Base-by-base conservation (phyloP, 2,329 filamentous ascomycete species). In the Lecanicillium sp. region DNA sequence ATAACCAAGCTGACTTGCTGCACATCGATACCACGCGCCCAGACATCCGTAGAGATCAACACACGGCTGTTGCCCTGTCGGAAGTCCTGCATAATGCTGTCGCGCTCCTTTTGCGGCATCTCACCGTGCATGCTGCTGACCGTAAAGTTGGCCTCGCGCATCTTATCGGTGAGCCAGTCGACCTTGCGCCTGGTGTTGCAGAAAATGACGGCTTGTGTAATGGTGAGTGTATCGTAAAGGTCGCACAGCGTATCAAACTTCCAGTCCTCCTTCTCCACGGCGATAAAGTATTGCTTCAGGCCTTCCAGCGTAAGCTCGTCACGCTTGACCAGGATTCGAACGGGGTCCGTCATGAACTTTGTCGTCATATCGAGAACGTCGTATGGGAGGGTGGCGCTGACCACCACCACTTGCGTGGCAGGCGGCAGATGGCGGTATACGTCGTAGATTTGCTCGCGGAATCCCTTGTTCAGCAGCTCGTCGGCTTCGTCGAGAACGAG, bases 81-180 rank as follows among this genome's bases (percentile, higher is more conserved):
- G 71, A 98, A 98, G 57, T 98, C 92, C 61, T 95, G 87, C 92
- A 98, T 98, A 58, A 98, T 98, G 64, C 86, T 90, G 68, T 98
- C 92, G 53, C 92, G 83, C 65, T 97, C 89, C 66, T 92, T 92
- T 62, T 98, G 92, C 17, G 89, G 88, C 92, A 98, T 98, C 56
- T 98, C 92, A 50, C 92, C 92, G 60, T 98, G 92, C 92, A 98
- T 98, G 53, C 86, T 90, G 53, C 86, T 94, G 49, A 98, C 92
- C 0, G 92, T 98, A 63, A 98, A 98, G 69, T 98, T 96, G 54
- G 88, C 87, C 62, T 96, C 92, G 47, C 88, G 85, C 87, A 98
- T 95, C 74, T 98, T 98, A 68, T 98, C 92, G 4, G 92, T 97
- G 44, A 98, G 71, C 92, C 92, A 98, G 63, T 98, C 92, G 38